These are phyloP conservation scores for Metarhizium guizhouense DNA, from an alignment of 2,329 filamentous ascomycete genomes.

Conservation along the genomic window DNA sequence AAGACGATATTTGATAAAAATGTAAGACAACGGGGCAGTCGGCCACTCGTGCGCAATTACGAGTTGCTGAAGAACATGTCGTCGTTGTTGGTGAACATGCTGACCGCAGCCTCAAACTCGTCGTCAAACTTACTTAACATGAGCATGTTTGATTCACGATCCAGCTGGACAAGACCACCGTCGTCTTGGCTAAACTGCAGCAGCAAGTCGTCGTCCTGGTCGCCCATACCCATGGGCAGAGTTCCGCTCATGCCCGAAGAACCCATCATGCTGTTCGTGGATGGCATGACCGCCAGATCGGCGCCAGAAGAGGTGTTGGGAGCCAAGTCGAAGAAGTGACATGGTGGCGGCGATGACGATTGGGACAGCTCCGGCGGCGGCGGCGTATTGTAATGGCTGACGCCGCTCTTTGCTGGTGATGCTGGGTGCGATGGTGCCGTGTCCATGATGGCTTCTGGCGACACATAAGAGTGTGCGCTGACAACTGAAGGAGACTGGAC, in stretches of 20 bases:
- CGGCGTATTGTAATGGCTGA: constrained; percentile 47
- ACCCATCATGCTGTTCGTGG: constrained; percentile 22
- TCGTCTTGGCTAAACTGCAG: constrained; percentile 33
- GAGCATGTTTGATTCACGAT: constrained; percentile 37
- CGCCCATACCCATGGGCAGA: constrained; percentile 24
- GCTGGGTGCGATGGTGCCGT: constrained; percentile 26
- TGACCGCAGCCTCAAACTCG: constrained; percentile 37
- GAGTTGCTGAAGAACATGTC: constrained; percentile 42
- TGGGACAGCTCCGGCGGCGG: constrained; percentile 53
- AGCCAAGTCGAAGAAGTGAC: constrained; percentile 39
- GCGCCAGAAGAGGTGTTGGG: constrained; percentile 23
- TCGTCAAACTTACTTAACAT: constrained; percentile 47
- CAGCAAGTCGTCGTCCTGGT: constrained; percentile 36
- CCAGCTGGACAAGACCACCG: constrained; percentile 29
- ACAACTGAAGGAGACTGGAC: constrained; percentile 30
- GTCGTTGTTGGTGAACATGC: constrained; percentile 42
- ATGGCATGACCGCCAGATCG: constrained; percentile 20
- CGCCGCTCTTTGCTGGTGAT: constrained; percentile 41
- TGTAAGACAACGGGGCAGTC: background rate
- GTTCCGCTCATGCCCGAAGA: constrained; percentile 24
- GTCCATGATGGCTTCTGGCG: constrained; percentile 36
- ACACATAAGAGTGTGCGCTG: constrained; percentile 34
- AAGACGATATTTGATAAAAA: constrained; percentile 1
- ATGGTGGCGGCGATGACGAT: constrained; percentile 46
- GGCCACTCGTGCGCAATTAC: constrained; percentile 8